These are phyloP conservation scores for Panaeolus cyanescens DNA, from an alignment of 768 basidiomycete species.

Conservation along the genomic window DNA sequence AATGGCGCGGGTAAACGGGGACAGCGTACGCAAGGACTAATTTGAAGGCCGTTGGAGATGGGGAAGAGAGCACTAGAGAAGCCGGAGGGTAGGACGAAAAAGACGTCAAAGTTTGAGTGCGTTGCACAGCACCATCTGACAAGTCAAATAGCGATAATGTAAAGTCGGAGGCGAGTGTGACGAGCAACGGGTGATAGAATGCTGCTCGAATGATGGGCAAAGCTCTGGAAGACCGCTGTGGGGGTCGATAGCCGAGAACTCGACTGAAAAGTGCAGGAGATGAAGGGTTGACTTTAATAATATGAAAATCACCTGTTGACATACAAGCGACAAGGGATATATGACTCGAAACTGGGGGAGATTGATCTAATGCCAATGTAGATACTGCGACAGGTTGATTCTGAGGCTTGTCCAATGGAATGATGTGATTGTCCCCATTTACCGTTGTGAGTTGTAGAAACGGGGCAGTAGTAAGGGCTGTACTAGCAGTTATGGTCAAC, in stretches of 20 bases:
- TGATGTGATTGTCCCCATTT: slow-evolving; percentile 30
- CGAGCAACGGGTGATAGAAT: slow-evolving; percentile 78
- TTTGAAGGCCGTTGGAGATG: slow-evolving; percentile 62
- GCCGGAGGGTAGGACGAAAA: slow-evolving; percentile 81
- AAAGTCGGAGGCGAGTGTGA: slow-evolving; percentile 69
- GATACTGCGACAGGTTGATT: slow-evolving; percentile 48
- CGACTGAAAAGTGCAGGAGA: slow-evolving; percentile 41
- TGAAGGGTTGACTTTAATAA: slow-evolving; percentile 56
- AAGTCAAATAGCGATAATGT: slow-evolving; percentile 74
- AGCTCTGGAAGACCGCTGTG: slow-evolving; percentile 36
- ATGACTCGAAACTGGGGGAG: slow-evolving; percentile 46
- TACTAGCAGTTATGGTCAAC: slow-evolving; percentile 60
- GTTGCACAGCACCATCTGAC: slow-evolving; percentile 48
- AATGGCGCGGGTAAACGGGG: slow-evolving; percentile 81
- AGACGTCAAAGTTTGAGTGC: slow-evolving; percentile 69
- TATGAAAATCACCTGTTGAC: slow-evolving; percentile 66
- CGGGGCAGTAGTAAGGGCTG: slow-evolving; percentile 32
- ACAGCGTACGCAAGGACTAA: slow-evolving; percentile 73
- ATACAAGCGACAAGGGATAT: slow-evolving; percentile 61
- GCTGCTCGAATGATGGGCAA: slow-evolving; percentile 62
- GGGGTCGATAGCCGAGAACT: slow-evolving; percentile 51
- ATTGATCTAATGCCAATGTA: slow-evolving; percentile 75
- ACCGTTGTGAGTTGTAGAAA: slow-evolving; percentile 33
- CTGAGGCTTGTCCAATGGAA: slow-evolving; percentile 45
- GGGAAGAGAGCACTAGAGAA: slow-evolving; percentile 75